Percentiles rank a stretch among this genome's conserved stretches.
Evolutionary conservation across 192 early-diverging fungal genomes (phyloP).

Genomic region (Mortierella alpina): DNA sequence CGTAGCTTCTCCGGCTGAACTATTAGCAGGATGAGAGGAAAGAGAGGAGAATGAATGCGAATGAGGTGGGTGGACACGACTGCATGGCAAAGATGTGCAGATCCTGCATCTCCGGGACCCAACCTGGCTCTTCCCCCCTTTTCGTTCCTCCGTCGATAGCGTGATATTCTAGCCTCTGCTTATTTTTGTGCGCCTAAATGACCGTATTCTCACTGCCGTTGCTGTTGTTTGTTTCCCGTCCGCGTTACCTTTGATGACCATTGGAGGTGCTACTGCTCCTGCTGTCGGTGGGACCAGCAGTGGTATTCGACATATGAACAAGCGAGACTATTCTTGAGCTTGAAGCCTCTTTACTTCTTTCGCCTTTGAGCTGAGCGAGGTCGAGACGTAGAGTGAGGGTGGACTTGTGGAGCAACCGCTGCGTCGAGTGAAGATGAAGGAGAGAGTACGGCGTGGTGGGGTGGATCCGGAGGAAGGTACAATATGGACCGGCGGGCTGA

Average conservation of each 20-base stretch:
- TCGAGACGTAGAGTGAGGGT: neutral
- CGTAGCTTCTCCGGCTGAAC: neutral
- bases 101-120: no score
- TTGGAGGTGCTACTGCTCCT: slow-evolving; percentile 10
- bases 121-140: no score
- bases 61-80: no score
- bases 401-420: neutral
- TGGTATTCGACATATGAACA: slow-evolving; percentile 12
- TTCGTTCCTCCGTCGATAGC: no score
- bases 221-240: neutral
- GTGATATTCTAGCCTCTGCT: no score
- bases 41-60: neutral
- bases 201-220: neutral
- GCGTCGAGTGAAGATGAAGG: neutral
- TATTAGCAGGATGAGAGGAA: neutral
- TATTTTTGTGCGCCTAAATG: no score
- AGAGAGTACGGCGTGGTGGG: neutral
- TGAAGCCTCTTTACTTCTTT: neutral
- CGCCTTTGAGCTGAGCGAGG: neutral
- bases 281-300: neutral
- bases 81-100: no score
- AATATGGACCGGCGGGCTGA: no score
- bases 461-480: no score
- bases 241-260: slow-evolving; percentile 11
- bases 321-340: neutral